phyloP scores from a whole-genome alignment of 768 basidiomycete genomes.

The Boletus rubescentipes region DNA sequence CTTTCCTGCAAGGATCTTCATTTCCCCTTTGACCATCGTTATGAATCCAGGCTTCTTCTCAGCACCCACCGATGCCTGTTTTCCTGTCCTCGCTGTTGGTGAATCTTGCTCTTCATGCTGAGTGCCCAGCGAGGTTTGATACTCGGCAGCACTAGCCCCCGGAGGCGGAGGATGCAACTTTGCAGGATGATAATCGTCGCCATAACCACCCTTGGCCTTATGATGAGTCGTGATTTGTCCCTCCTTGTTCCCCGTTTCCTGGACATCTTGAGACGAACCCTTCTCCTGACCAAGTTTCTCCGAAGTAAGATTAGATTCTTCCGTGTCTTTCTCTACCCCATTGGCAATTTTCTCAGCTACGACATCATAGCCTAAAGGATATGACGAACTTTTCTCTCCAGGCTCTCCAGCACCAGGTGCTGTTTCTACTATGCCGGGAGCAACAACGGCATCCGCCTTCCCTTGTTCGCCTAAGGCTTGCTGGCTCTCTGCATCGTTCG shows the following conservation, averaged over 20 bases:
- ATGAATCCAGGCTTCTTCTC: constrained; percentile 30
- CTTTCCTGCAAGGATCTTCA: constrained; percentile 33
- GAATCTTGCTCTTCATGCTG: background rate
- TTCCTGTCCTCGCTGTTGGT: background rate
- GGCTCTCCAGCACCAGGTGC: background rate
- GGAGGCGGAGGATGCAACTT: constrained; percentile 28
- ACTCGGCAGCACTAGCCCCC: constrained; percentile 18
- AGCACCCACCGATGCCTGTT: background rate
- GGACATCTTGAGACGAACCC: background rate
- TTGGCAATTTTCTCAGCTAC: background rate
- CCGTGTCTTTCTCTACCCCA: background rate
- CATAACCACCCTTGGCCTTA: constrained; percentile 4
- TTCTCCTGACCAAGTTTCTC: background rate
- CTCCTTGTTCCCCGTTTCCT: constrained; percentile 2
- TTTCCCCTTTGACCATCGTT: constrained; percentile 34
- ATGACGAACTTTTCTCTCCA: constrained; percentile 12
- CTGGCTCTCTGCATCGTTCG: background rate
- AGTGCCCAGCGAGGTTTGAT: background rate
- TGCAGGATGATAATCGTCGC: constrained; percentile 29
- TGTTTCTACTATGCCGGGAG: background rate
- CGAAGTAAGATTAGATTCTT: background rate
- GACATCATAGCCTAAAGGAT: background rate
- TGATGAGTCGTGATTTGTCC: background rate
- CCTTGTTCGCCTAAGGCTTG: background rate
- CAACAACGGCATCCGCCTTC: background rate